Conservation (phyloP, 2,329 filamentous ascomycete genomes). For the Uncinocarpus reesii region DNA sequence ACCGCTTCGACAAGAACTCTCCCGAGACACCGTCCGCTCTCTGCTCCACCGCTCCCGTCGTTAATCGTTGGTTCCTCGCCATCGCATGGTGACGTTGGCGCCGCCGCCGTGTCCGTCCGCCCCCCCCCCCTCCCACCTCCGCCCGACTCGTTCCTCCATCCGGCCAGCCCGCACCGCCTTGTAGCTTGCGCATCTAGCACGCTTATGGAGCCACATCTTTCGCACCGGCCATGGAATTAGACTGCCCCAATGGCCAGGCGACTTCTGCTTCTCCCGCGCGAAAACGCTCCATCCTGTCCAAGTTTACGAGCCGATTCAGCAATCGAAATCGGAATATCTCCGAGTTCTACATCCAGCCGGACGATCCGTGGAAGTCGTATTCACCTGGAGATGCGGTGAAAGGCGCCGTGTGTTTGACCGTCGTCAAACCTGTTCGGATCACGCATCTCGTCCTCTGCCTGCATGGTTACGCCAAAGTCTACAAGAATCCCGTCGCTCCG, state of each 20-base stretch:
- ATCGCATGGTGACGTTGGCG: neutral
- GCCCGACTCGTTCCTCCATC: neutral
- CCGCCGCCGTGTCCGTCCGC: neutral
- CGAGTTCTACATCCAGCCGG: slow-evolving; percentile 52
- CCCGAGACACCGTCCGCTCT: neutral
- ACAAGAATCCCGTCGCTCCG: slow-evolving; percentile 50
- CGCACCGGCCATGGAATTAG: slow-evolving; percentile 3
- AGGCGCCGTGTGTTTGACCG: slow-evolving; percentile 50
- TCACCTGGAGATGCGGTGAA: slow-evolving; percentile 52
- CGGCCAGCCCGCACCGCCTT: neutral
- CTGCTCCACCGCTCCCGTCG: neutral
- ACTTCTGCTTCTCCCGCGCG: slow-evolving; percentile 17
- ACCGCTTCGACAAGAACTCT: neutral
- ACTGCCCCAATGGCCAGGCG: slow-evolving; percentile 5
- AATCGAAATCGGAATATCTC: slow-evolving; percentile 46
- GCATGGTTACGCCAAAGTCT: slow-evolving; percentile 56
- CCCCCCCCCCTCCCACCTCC: neutral
- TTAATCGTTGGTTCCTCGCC: neutral
- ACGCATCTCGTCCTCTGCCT: slow-evolving; percentile 55
- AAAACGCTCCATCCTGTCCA: slow-evolving; percentile 41
- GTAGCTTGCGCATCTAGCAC: neutral
- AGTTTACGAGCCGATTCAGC: slow-evolving; percentile 47
- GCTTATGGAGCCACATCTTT: slow-evolving; percentile 3
- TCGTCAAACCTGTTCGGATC: slow-evolving; percentile 50
- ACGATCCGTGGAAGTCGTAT: slow-evolving; percentile 54